A percentile compares a stretch with the other conserved stretches of the same genome.
These are phyloP conservation scores for Mimosa pudica DNA, from an alignment of 306 rosid species.

Conservation along the genomic window DNA sequence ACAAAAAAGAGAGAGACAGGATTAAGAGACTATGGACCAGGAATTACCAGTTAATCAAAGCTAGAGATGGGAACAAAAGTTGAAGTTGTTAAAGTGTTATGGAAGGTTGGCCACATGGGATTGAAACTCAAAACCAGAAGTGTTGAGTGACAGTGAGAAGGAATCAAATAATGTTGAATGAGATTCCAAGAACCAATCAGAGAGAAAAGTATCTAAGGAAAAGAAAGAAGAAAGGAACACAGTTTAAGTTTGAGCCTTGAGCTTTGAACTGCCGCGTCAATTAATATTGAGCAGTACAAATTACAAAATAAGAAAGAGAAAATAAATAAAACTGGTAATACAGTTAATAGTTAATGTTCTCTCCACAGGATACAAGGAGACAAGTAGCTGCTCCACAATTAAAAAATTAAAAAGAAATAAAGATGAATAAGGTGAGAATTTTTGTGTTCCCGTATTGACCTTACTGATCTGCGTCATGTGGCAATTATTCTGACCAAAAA, in stretches of 20 bases:
- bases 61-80: background rate
- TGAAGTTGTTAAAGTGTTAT: constrained; percentile 38
- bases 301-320: background rate
- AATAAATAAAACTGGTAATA: background rate
- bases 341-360: background rate
- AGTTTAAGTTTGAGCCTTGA: background rate
- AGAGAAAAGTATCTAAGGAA: constrained; percentile 38
- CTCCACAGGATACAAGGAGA: background rate
- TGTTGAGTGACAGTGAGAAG: constrained; percentile 23
- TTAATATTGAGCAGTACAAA: background rate
- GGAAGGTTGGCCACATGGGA: constrained; percentile 14
- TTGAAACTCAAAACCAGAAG: constrained; percentile 8
- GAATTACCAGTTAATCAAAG: constrained; percentile 43
- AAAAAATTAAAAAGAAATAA: background rate
- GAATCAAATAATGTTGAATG: constrained; percentile 29
- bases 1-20: background rate
- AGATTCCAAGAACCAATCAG: constrained; percentile 38
- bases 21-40: constrained; percentile 7
- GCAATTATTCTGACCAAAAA: constrained; percentile 26
- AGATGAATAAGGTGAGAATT: background rate
- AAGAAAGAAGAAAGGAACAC: constrained; percentile 9
- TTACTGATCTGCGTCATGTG: background rate
- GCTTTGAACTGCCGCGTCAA: constrained; percentile 9
- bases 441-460: constrained; percentile 26
- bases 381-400: background rate